Evolutionary conservation across 352 stramenopile genomes (phyloP).

Genomic region (Phytophthora cryptogea): DNA sequence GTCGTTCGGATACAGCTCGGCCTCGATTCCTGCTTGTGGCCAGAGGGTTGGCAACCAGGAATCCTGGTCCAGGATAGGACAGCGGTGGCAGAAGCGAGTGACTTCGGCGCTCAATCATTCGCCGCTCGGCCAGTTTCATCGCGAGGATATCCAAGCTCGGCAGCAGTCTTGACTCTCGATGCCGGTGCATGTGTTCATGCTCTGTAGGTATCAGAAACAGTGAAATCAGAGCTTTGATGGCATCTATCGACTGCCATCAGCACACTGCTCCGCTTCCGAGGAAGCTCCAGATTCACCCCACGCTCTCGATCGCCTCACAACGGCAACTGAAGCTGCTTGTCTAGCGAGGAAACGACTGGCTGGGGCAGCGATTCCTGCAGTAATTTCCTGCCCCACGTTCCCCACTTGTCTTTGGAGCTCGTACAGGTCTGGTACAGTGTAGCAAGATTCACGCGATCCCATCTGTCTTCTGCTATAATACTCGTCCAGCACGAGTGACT

Average conservation of each 20-base stretch:
- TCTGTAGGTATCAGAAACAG: slow-evolving; percentile 5
- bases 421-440: slow-evolving; percentile 13
- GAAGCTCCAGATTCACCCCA: too few species aligned
- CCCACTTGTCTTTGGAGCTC: slow-evolving; percentile 26
- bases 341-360: slow-evolving; percentile 18
- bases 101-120: slow-evolving; percentile 3
- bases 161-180: too few species aligned
- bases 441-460: neutral
- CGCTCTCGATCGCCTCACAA: too few species aligned
- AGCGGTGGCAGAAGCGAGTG: too few species aligned
- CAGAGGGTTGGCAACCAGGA: too few species aligned
- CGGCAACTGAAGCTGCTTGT: neutral
- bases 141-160: too few species aligned
- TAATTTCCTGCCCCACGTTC: slow-evolving; percentile 12
- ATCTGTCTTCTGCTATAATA: neutral
- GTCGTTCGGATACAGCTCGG: too few species aligned
- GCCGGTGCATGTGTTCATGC: neutral
- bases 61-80: too few species aligned
- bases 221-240: slow-evolving; percentile 1
- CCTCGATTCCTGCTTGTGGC: too few species aligned
- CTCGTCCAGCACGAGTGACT: slow-evolving; percentile 1
- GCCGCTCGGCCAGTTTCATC: neutral
- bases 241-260: too few species aligned
- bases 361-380: neutral
- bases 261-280: too few species aligned